These are phyloP conservation scores for Boletus tylopilopsis DNA, from an alignment of 768 basidiomycete species.

Conservation along the genomic window DNA sequence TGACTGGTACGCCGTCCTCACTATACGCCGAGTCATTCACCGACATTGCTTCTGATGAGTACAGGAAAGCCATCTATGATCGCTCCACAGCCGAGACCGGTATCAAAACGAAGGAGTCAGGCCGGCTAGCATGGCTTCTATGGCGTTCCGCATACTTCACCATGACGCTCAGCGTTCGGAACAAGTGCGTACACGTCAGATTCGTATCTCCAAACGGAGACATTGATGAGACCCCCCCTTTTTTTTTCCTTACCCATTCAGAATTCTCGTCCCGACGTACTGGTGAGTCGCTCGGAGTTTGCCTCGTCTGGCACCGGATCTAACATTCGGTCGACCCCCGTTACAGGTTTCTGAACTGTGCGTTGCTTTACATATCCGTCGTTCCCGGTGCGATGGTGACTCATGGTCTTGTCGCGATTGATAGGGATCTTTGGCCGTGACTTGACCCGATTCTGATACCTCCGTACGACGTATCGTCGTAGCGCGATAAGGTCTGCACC, in stretches of 20 bases:
- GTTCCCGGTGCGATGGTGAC: conserved; percentile 8
- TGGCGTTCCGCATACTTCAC: conserved; percentile 84
- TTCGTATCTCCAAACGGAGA: conserved; percentile 4
- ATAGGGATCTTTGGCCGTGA: conserved; percentile 76
- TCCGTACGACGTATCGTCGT: neutral
- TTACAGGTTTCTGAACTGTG: conserved; percentile 66
- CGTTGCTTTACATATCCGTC: conserved; percentile 20
- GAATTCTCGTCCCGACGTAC: conserved; percentile 64
- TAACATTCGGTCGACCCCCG: conserved; percentile 8
- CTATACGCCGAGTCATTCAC: neutral
- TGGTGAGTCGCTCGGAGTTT: conserved; percentile 41
- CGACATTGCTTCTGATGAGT: conserved; percentile 5
- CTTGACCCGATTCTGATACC: conserved; percentile 57
- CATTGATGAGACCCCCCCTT: conserved; percentile 4
- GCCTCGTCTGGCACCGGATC: conserved; percentile 11
- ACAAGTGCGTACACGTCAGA: conserved; percentile 47
- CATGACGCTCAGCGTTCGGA: conserved; percentile 66
- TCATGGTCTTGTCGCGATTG: conserved; percentile 7
- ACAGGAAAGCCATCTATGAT: conserved; percentile 78
- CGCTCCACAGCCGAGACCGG: conserved; percentile 47
- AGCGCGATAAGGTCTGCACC: neutral
- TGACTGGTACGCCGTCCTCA: conserved; percentile 48
- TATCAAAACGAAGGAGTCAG: conserved; percentile 56
- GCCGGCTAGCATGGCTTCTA: conserved; percentile 71
- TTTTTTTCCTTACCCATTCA: conserved; percentile 29